Base-by-base conservation (phyloP, 1,139 yeast genomes). In the Debaryomyces nepalensis region DNA sequence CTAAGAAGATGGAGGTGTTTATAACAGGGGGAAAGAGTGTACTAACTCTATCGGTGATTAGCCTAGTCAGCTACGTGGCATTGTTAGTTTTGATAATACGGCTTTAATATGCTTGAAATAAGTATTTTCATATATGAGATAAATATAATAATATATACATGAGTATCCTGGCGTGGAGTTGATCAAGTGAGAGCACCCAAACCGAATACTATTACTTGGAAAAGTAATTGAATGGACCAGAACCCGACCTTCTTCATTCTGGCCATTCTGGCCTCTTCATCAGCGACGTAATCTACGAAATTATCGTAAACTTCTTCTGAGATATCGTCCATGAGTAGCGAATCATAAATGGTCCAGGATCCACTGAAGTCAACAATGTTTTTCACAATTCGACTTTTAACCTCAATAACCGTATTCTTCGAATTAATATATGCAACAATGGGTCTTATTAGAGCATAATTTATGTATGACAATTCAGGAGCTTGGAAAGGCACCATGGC, bases 381-480 rank as follows among this genome's bases (percentile, higher is more conserved):
- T 59, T 93, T 93, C 35, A 86, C 85, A n/a, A 93, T 81, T 4
- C 91, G 79, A 57, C 96, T 89, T 50, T 83, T 77, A 47, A 93
- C 82, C 38, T 96, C 97, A 49, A 93, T 91, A 53, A 85, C 87
- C 0, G 98, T 89, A 56, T 87, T 86, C 48, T 87, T 79, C 26
- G 95, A 85, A 62, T 93, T 93, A 59, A 93, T 91, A 63, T 91
- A 93, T 0, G 95, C 98, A 21, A 93, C 97, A 59, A 93, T 91
- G 0, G 99, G 99, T 49, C 97, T 73, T 42, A 93, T 86, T 41
- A 93, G 73, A 0, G 99, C 98, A 59, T 86, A 87, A 64, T 93
- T 93, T 52, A 90, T 81, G 55, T 91, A 91, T 14, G 95, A 85
- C 46, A 93, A 69, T 47, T 90, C 97, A 12, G 84, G 79, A 1